phyloP scores from a whole-genome alignment of 495 filamentous ascomycete species.

The Pyronema domesticum region DNA sequence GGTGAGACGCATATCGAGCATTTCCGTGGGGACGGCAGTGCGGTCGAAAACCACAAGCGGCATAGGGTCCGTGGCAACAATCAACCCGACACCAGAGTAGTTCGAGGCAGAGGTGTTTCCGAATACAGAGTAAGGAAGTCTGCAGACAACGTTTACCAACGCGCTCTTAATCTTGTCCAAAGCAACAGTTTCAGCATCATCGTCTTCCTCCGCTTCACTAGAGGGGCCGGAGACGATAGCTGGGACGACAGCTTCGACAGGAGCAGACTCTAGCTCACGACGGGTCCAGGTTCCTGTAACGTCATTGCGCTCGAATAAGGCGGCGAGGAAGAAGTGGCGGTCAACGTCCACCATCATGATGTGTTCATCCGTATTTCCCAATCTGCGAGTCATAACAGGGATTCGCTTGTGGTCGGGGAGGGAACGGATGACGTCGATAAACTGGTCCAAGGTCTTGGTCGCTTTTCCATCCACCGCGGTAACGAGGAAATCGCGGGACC shows the following conservation, averaged over 20 bases:
- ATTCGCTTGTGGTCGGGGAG: conserved; percentile 21
- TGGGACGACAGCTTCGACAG: conserved; percentile 4
- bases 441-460: conserved; percentile 22
- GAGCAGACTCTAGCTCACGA: conserved; percentile 17
- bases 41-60: conserved; percentile 23
- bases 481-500: conserved; percentile 24
- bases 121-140: conserved; percentile 24
- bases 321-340: conserved; percentile 24
- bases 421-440: conserved; percentile 20
- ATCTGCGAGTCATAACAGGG: conserved; percentile 22
- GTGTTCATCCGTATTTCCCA: conserved; percentile 23
- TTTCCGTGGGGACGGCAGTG: conserved; percentile 22
- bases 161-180: conserved; percentile 20
- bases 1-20: conserved; percentile 25
- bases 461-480: conserved; percentile 23
- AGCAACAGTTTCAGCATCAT: conserved; percentile 19
- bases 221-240: not conserved
- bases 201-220: conserved; percentile 19
- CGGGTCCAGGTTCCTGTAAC: conserved; percentile 18
- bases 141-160: conserved; percentile 23
- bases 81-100: conserved; percentile 23
- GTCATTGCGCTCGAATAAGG: conserved; percentile 22
- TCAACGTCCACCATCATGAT: conserved; percentile 25
- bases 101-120: conserved; percentile 24
- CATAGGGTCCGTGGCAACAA: conserved; percentile 22